Base-by-base conservation (phyloP, 345 rosid genomes). In the Euphorbia lathyris region DNA sequence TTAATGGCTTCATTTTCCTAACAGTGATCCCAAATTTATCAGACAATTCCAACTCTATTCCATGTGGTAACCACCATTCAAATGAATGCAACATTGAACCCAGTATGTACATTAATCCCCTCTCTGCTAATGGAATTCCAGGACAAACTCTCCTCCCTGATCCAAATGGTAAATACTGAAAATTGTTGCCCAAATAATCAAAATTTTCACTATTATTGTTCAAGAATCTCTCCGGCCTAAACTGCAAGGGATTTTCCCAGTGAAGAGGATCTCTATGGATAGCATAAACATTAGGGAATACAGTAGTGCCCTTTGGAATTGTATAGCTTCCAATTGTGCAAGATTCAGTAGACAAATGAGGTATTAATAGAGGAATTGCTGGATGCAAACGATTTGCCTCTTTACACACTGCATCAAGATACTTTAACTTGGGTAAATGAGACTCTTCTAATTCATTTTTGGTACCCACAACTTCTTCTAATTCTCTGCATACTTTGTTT, bases 101-200 rank as follows among this genome's bases (percentile, higher is more conserved):
- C 63, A 83, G 57, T 0, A 74, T 43, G 23, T 66, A 79, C 55
- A 66, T 68, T 0, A 84, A 43, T 78, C 81, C 75, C 62, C 74
- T 83, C 70, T 88, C 88, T 0, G 81, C 88, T 68, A 86, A 71
- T 25, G 86, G 75, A 19, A 83, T 59, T 13, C 88, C 87, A 0
- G 88, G 78, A 7, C 90, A 88, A 10, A 81, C 64, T 69, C 90
- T 86, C 62, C 85, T 76, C 9, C 82, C 85, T 0, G 87, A 81
- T 13, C 90, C 90, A 47, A 87, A 86, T 0, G 90, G 87, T 25
- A 86, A 53, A 56, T 77, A 81, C 48, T 61, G 63, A 38, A 79
- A 79, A 36, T 82, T 73, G 29, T 78, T 81, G 0, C 92, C 89
- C 5, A n/a, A 63, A 58, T 65, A 76, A 48, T 82, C 85, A 50